Base-by-base conservation (phyloP, 2,329 filamentous ascomycete genomes). In the Fusarium nodosum region DNA sequence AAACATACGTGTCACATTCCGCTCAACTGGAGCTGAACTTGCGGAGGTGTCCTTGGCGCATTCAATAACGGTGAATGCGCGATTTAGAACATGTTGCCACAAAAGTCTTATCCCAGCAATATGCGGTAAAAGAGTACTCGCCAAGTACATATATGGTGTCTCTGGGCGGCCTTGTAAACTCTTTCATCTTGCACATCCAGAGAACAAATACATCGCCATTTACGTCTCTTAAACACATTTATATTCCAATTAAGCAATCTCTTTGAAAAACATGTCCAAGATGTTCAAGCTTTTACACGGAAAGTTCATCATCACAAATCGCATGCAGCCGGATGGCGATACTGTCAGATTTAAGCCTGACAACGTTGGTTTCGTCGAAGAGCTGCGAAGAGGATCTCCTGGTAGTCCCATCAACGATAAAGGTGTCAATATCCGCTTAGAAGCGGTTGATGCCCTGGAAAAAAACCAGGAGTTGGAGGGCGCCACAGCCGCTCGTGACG, bases 281-380 rank as follows among this genome's bases (percentile, higher is more conserved):
- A 47, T 47, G 28, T 31, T 47, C 13, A 47, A 47, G 44, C 44
- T 47, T 47, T 28, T 47, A 18, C 44, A 47, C n/a, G 44, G 44
- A n/a, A 47, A 47, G 28, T 33, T 47, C 13, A 15, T 16, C 15
- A n/a, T 47, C 16, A 13, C 10, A 31, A 47, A 47, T 7, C 1
- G 7, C 24, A 28, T 30, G 44, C 28, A 47, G 24, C 44, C 44
- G 11, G 44, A 47, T 31, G 28, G 44, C 10, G 44, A 33, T 20
- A 47, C 44, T 18, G 20, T 47, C 28, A 47, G 44, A 15, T 47
- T 47, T 28, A 47, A 47, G 28, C 44, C 44, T 47, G 44, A 47
- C 44, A 47, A 47, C 26, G 12, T 16, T 22, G 12, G 15, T 31
- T 33, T 47, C 28, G 28, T 31, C 22, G 26, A 47, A 20, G 28